Base-by-base conservation (phyloP, 176 grass and related monocot species). In the Thalia dealbata region DNA sequence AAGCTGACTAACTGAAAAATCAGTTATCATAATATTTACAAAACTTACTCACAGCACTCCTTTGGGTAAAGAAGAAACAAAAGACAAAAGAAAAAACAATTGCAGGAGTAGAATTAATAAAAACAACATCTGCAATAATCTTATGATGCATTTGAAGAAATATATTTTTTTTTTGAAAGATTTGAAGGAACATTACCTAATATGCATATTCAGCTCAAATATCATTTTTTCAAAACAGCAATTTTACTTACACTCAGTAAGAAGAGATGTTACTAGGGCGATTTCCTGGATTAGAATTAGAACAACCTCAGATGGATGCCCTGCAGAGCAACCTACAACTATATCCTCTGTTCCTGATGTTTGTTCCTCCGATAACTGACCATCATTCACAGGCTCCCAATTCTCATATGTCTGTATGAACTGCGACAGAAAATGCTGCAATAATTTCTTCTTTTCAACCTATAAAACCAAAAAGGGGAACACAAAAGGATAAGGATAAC, bases 221-320 rank as follows among this genome's bases (percentile, higher is more conserved):
- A 61, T 2, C 1, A 28, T 65, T 14, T 65, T 13, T 16, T 1
- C n/a, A 72, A 52, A 55, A 11, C 16, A 52, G 45, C 30, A 52
- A 54, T 16, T 46, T 52, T 50, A 85, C 92, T 92, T 92, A 96
- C 92, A 81, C 61, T 96, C 89, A 21, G 73, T 56, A 54, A 96
- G 79, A 76, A 79, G 79, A 72, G 92, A 82, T 30, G 84, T 80
- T 82, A 92, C 84, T 52, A 75, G 69, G 72, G 86, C 85, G 74
- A 96, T 86, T 72, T 96, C 86, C 68, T 96, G 92, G 76, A 92
- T 88, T 56, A 96, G 71, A 84, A 89, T 90, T 78, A 96, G 89
- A 70, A 87, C 89, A 56, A 92, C 78, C 69, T 96, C 84, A 50
- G 92, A 81, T 69, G 92, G 92, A 85, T 96, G 92, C 42, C 88